A percentile compares a stretch with the other conserved stretches of the same genome.
Evolutionary conservation across 2,329 filamentous ascomycete genomes (phyloP).

Genomic region (Cordyceps militaris): DNA sequence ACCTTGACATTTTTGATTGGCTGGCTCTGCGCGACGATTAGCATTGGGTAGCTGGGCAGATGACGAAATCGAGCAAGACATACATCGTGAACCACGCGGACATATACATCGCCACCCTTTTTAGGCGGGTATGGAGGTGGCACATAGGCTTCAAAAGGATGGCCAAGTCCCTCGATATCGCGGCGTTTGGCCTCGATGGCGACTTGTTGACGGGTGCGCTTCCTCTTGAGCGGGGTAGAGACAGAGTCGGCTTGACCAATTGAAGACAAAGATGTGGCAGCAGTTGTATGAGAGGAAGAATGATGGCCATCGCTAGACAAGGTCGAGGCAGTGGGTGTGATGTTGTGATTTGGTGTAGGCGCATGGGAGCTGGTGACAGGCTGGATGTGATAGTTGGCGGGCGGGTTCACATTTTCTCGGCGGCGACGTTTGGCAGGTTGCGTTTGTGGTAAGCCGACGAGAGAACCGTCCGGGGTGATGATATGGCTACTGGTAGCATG

Average conservation of each 20-base stretch:
- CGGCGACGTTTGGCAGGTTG: constrained; percentile 69
- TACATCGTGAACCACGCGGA: constrained; percentile 57
- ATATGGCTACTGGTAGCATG: constrained; percentile 25
- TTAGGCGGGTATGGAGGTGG: constrained; percentile 83
- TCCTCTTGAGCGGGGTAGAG: constrained; percentile 78
- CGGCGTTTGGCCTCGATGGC: constrained; percentile 76
- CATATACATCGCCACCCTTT: constrained; percentile 74
- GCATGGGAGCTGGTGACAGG: constrained; percentile 60
- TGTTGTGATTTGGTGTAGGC: constrained; percentile 60
- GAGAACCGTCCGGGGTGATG: constrained; percentile 19
- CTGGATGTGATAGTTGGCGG: constrained; percentile 56
- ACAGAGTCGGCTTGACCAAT: constrained; percentile 57
- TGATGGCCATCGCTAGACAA: constrained; percentile 78
- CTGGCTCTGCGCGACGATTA: constrained; percentile 14
- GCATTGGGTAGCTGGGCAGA: background rate
- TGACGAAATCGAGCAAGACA: constrained; percentile 25
- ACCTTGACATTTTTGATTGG: constrained; percentile 62
- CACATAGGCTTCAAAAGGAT: constrained; percentile 71
- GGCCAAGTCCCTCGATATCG: constrained; percentile 62
- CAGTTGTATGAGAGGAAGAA: constrained; percentile 75
- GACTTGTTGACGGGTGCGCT: constrained; percentile 73
- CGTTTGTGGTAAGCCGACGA: constrained; percentile 25
- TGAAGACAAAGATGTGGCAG: constrained; percentile 70
- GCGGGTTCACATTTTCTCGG: constrained; percentile 46
- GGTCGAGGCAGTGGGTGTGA: constrained; percentile 61